These are phyloP conservation scores for Silybum marianum DNA, from an alignment of 129 eudicot genomes.

Conservation along the genomic window DNA sequence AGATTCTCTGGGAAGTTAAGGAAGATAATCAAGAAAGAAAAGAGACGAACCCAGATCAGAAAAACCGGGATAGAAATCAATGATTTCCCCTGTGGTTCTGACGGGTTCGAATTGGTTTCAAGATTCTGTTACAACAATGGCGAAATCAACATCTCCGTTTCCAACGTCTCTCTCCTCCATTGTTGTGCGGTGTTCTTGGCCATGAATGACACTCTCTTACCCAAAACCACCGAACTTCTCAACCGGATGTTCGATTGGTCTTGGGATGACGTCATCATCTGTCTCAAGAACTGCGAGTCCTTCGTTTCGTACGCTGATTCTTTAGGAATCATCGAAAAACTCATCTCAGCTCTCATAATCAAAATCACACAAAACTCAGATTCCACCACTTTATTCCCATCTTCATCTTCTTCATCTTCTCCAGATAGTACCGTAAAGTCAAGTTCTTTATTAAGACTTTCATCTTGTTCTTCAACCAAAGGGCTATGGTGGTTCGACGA, in stretches of 20 bases:
- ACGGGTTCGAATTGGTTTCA: slow-evolving; percentile 69
- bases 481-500: slow-evolving; percentile 88
- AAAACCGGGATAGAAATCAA: slow-evolving; percentile 49
- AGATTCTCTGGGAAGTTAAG: slow-evolving; percentile 66
- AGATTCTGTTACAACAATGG: slow-evolving; percentile 86
- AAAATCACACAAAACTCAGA: slow-evolving; percentile 73
- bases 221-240: slow-evolving; percentile 55
- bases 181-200: slow-evolving; percentile 71
- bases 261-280: slow-evolving; percentile 45
- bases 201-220: slow-evolving; percentile 73
- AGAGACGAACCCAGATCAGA: slow-evolving; percentile 54
- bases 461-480: slow-evolving; percentile 38
- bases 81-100: slow-evolving; percentile 82
- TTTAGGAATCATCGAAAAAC: slow-evolving; percentile 59
- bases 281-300: slow-evolving; percentile 53
- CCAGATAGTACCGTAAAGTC: slow-evolving; percentile 46
- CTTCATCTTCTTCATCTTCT: slow-evolving; percentile 68
- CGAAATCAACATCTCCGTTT: slow-evolving; percentile 41
- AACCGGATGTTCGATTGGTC: slow-evolving; percentile 68
- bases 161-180: slow-evolving; percentile 61
- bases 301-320: slow-evolving; percentile 63
- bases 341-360: slow-evolving; percentile 51
- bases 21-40: slow-evolving; percentile 68
- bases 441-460: slow-evolving; percentile 26
- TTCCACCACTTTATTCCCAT: slow-evolving; percentile 29